These are phyloP conservation scores for Rubus parviflorus DNA, from an alignment of 306 rosid species.

Conservation along the genomic window DNA sequence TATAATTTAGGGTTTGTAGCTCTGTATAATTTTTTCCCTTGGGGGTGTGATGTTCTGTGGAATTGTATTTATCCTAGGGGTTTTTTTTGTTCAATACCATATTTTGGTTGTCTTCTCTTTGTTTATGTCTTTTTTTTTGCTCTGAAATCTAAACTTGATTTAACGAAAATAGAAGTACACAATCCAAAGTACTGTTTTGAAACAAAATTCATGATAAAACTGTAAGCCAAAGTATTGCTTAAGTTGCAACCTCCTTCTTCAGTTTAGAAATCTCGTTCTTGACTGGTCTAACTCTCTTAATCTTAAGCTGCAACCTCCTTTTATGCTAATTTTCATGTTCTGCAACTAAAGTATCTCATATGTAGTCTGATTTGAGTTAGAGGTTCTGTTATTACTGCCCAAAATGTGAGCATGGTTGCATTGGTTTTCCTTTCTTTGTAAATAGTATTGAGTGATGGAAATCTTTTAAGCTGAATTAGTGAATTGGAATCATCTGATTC, in stretches of 20 bases:
- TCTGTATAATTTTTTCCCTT: too few relatives aligned
- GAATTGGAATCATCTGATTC: not conserved
- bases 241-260: constrained; percentile 58
- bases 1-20: too few relatives aligned
- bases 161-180: not conserved
- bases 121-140: too few relatives aligned
- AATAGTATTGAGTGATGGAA: not conserved
- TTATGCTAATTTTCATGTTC: not conserved
- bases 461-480: not conserved
- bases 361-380: not conserved
- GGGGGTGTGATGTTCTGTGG: too few relatives aligned
- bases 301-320: too few relatives aligned
- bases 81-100: too few relatives aligned
- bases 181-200: constrained; percentile 20
- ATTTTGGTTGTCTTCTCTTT: too few relatives aligned
- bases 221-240: constrained; percentile 28
- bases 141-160: constrained; percentile 9
- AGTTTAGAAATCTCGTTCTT: constrained; percentile 77
- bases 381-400: not conserved
- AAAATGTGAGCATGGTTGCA: not conserved
- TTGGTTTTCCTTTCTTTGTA: not conserved
- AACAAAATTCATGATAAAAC: constrained; percentile 37
- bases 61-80: too few relatives aligned
- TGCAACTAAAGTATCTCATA: not conserved
- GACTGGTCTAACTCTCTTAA: constrained; percentile 70